Evolutionary conservation across 179 eudicot genomes (phyloP).

Genomic region (Monotropa hypopitys): DNA sequence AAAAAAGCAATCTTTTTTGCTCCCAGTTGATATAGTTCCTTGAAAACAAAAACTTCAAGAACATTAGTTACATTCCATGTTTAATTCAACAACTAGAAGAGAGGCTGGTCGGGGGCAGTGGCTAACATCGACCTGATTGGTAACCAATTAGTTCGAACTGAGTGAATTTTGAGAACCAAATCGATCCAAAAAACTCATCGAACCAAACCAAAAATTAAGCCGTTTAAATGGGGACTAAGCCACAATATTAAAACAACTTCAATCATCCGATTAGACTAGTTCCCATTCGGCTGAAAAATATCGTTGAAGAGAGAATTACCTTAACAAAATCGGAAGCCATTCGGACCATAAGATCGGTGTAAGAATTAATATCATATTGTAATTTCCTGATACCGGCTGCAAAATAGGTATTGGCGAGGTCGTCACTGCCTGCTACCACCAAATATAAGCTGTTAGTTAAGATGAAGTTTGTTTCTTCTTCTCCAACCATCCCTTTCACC

Average conservation of each 20-base stretch:
- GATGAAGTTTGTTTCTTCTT: slow-evolving; percentile 25
- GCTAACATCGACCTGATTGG: too few relatives aligned
- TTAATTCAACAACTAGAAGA: too few relatives aligned
- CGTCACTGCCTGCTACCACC: slow-evolving; percentile 52
- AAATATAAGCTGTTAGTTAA: slow-evolving; percentile 26
- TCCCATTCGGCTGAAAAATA: not conserved
- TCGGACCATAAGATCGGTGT: slow-evolving; percentile 32
- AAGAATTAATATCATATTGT: slow-evolving; percentile 38
- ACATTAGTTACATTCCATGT: too few relatives aligned
- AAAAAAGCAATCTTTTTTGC: slow-evolving; percentile 46
- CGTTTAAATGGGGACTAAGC: too few relatives aligned
- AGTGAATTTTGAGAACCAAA: too few relatives aligned
- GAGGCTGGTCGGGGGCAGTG: too few relatives aligned
- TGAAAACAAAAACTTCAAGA: not conserved
- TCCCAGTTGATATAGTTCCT: slow-evolving; percentile 58
- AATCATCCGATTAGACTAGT: too few relatives aligned
- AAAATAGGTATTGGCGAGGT: slow-evolving; percentile 62
- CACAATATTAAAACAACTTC: too few relatives aligned
- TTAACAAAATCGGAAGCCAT: slow-evolving; percentile 40
- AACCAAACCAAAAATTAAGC: too few relatives aligned
- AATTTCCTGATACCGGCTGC: slow-evolving; percentile 17
- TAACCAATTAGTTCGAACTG: too few relatives aligned
- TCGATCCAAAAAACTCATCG: too few relatives aligned
- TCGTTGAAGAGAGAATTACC: slow-evolving; percentile 24
- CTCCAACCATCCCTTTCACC: slow-evolving; percentile 40